Percentiles rank a stretch among this genome's conserved stretches.
Evolutionary conservation across 2,329 filamentous ascomycete genomes (phyloP).

Genomic region (Xylariales sp.): DNA sequence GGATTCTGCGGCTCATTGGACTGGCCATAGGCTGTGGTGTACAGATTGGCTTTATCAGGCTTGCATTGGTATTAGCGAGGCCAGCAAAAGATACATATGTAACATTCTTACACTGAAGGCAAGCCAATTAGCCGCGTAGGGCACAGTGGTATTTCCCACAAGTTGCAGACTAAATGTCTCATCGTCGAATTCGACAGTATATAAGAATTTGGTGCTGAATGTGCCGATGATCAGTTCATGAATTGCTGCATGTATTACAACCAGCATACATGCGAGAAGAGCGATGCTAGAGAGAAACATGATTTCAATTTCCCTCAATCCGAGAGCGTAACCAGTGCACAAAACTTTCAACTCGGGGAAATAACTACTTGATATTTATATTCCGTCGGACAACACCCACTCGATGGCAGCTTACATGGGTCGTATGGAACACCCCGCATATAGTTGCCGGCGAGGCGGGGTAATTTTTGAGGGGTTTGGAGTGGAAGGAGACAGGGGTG

Average conservation of each 20-base stretch:
- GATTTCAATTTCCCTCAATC: no score
- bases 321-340: no score
- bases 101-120: slow-evolving; percentile 23
- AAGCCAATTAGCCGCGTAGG: slow-evolving; percentile 22
- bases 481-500: no score
- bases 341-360: no score
- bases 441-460: no score
- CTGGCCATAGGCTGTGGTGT: slow-evolving; percentile 19
- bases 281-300: no score
- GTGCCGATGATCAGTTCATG: slow-evolving; percentile 25
- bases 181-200: slow-evolving; percentile 26
- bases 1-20: slow-evolving; percentile 10
- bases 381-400: no score
- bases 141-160: slow-evolving; percentile 14
- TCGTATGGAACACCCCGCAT: no score
- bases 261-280: not conserved
- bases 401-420: no score
- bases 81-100: no score
- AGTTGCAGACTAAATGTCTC: slow-evolving; percentile 14
- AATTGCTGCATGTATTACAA: slow-evolving; percentile 9
- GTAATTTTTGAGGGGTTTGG: no score
- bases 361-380: no score
- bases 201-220: slow-evolving; percentile 22
- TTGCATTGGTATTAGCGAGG: slow-evolving; percentile 9
- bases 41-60: slow-evolving; percentile 26